Evolutionary conservation across 148 eudicot genomes (phyloP).

Genomic region (Tetragonia tetragonoides): DNA sequence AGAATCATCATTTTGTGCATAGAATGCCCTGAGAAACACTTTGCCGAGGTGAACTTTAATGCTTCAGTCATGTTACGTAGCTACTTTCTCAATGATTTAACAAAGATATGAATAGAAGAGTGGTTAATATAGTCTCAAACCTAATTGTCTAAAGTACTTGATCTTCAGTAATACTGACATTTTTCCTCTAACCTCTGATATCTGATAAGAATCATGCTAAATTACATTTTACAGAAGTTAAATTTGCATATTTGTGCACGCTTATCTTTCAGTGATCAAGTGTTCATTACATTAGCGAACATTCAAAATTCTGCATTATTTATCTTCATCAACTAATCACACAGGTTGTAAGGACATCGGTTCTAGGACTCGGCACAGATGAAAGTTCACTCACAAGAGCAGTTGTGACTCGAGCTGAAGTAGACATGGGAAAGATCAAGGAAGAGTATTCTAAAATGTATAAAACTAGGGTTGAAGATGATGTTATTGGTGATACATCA

Average conservation of each 20-base stretch:
- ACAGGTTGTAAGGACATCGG: slow-evolving; percentile 60
- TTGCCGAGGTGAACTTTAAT: slow-evolving; percentile 56
- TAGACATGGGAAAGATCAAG: slow-evolving; percentile 66
- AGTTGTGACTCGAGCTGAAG: slow-evolving; percentile 72
- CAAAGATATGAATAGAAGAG: no score
- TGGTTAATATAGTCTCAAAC: no score
- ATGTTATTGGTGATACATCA: slow-evolving; percentile 71
- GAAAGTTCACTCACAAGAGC: slow-evolving; percentile 79
- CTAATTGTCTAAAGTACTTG: no score
- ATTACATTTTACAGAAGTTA: no score
- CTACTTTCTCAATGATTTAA: no score
- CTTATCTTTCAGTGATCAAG: not conserved
- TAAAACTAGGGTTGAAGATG: slow-evolving; percentile 49
- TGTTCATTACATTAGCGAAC: no score
- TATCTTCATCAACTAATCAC: no score
- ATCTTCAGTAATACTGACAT: no score
- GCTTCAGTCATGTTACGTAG: not conserved
- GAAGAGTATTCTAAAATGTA: slow-evolving; percentile 39
- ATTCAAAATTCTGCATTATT: no score
- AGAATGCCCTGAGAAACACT: slow-evolving; percentile 72
- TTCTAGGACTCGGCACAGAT: slow-evolving; percentile 71
- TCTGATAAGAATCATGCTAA: no score
- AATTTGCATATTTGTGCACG: no score
- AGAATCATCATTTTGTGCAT: slow-evolving; percentile 56
- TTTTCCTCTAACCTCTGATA: no score